Percentiles rank a stretch among this genome's conserved stretches.
Evolutionary conservation across 2,329 filamentous ascomycete genomes (phyloP).

Genomic region (Beauveria sp.): DNA sequence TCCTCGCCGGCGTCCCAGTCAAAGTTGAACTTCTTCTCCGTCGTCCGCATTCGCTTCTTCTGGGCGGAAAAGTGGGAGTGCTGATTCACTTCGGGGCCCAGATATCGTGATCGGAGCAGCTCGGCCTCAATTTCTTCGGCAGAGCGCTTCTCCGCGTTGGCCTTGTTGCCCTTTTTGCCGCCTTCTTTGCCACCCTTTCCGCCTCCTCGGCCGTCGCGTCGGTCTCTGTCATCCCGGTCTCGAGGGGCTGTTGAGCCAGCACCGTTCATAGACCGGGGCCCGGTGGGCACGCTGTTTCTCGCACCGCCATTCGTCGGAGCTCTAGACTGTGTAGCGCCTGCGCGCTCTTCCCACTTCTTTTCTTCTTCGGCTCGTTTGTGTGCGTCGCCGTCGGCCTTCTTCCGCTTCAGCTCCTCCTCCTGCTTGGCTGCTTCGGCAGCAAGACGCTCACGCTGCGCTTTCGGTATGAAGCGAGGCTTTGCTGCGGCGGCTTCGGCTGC

Average conservation of each 20-base stretch:
- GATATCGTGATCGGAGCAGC: constrained; percentile 73
- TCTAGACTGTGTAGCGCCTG: constrained; percentile 20
- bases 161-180: constrained; percentile 29
- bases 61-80: constrained; percentile 83
- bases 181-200: constrained; percentile 19
- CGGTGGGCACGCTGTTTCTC: constrained; percentile 50
- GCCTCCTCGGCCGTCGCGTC: constrained; percentile 40
- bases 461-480: constrained; percentile 83
- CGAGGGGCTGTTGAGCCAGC: constrained; percentile 28
- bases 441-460: constrained; percentile 71
- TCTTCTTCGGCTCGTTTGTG: constrained; percentile 65
- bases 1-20: constrained; percentile 96
- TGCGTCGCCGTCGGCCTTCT: constrained; percentile 47
- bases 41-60: constrained; percentile 90
- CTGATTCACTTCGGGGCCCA: constrained; percentile 81
- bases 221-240: constrained; percentile 36
- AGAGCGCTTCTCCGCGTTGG: constrained; percentile 30
- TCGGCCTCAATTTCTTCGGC: constrained; percentile 63
- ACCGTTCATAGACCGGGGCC: constrained; percentile 47
- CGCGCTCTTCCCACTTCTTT: constrained; percentile 26
- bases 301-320: constrained; percentile 20
- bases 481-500: constrained; percentile 76
- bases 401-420: constrained; percentile 52
- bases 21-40: constrained; percentile 97
- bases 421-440: constrained; percentile 72